Evolutionary conservation across 768 basidiomycete genomes (phyloP), one percentile per base, ranked within the genome.

Genomic region (Sistotremastrum suecicum): DNA sequence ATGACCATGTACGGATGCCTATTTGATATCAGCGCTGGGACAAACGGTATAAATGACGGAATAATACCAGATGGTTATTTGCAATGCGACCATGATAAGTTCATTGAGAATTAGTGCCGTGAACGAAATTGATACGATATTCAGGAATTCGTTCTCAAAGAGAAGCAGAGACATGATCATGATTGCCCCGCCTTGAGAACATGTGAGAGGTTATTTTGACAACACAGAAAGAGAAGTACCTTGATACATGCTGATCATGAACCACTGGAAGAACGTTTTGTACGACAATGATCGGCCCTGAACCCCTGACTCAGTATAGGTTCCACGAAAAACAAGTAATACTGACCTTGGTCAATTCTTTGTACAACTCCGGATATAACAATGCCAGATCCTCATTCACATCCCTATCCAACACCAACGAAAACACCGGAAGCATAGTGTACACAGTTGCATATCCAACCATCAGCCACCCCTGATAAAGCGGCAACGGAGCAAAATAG

Each of bases 391-490:
- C 90, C 60, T 97, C 90, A 59, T 80, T 98, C 44, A 99, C 87
- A 59, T 99, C 95, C 36, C 80, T 75, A 63, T 99, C 95, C 46
- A 98, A 69, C 5, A 99, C 95, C 45, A 98, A 71, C 38, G 95
- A 98, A 65, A 97, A 98, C 9, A 97, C 92, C 1, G 94, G 95
- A 0, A 89, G 89, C 92, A 98, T 98, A 5, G 94, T 98, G 58
- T 98, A 94, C 9, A 91, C 69, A 5, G 91, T 94, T 12, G 90
- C 91, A 61, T 95, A 95, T 8, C 95, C 94, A 32, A 84, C 88
- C 81, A 97, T 83, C 45, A 99, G 66, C 91, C 91, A 99, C 0
- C 92, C 94, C 56, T 98, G 95, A 61, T 98, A 99, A 46, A 99
- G 63, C 1, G 94, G 92, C 52, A 99, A 98, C 2, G 95, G 94